phyloP scores from a whole-genome alignment of 805 yeast genomes.

The Maudiozyma turicensis region DNA sequence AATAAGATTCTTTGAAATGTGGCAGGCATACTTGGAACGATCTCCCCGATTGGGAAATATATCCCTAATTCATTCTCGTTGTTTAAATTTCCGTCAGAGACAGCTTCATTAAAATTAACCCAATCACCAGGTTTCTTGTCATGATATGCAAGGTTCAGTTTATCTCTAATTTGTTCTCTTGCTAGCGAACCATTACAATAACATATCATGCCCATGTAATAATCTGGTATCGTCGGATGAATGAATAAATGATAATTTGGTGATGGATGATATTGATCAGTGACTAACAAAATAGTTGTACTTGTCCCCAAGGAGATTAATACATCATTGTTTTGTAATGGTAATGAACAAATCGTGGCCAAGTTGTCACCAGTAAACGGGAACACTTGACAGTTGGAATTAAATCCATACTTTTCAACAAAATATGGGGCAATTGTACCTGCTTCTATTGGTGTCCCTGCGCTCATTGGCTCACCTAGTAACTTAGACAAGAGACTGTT shows the following conservation, averaged over 20 bases:
- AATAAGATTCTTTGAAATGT: slow-evolving; percentile 47
- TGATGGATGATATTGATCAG: slow-evolving; percentile 68
- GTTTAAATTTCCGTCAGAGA: slow-evolving; percentile 28
- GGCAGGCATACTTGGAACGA: slow-evolving; percentile 71
- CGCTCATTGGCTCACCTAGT: slow-evolving; percentile 28
- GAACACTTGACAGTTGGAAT: slow-evolving; percentile 45
- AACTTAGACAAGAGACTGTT: slow-evolving; percentile 30
- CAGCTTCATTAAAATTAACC: slow-evolving; percentile 49
- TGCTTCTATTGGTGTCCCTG: slow-evolving; percentile 32
- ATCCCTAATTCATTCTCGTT: slow-evolving; percentile 50
- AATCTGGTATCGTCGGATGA: slow-evolving; percentile 70
- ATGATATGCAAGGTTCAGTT: slow-evolving; percentile 33
- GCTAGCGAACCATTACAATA: slow-evolving; percentile 88
- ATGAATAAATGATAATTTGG: slow-evolving; percentile 76
- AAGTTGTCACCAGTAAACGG: slow-evolving; percentile 88
- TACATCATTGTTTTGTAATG: slow-evolving; percentile 65
- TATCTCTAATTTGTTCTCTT: slow-evolving; percentile 64
- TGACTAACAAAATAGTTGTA: slow-evolving; percentile 78
- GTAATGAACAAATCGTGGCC: slow-evolving; percentile 78
- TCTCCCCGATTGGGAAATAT: slow-evolving; percentile 85
- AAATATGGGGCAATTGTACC: slow-evolving; percentile 55
- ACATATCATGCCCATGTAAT: slow-evolving; percentile 92
- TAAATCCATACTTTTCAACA: slow-evolving; percentile 54
- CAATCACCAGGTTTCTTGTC: slow-evolving; percentile 35
- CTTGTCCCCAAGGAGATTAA: slow-evolving; percentile 82